Base-by-base conservation (phyloP, 345 rosid genomes). In the Excoecaria cochinchinensis region DNA sequence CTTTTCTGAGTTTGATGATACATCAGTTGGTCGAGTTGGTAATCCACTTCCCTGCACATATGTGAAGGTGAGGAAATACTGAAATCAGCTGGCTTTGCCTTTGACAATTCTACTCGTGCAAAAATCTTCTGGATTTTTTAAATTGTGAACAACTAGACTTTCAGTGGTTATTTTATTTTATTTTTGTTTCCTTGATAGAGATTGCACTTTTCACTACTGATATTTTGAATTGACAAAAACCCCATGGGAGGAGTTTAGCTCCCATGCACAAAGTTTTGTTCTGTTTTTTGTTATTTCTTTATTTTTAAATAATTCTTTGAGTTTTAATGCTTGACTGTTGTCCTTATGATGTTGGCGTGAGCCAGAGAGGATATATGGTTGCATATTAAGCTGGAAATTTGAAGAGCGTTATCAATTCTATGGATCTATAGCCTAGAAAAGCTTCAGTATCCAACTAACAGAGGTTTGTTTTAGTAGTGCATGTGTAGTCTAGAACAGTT, bases 11-110 rank as follows among this genome's bases (percentile, higher is more conserved):
- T 86, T 93, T 77, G 98, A 93, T 79, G 99, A 96, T 86, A 69
- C 89, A 76, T 89, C 99, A 5, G 95, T 93, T 84, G 99, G 98
- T 60, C 95, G 99, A 79, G 99, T 90, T 64, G 99, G 99, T 65
- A 88, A 91, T 84, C 97, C 99, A 57, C 88, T 96, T 77, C 97
- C 99, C 87, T 89, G 95, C 87, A 87, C 99, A 17, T 90, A 83
- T 81, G 73, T 96, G 73, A 96, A 96, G 97, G 99, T 96, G 81
- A 84, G 80, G 42, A n/a, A 22, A 65, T 21, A 9, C 39, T 42
- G 36, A 21, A 57, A 62, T 69, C 53, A 39, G 40, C 24, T 58
- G 46, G 64, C 75, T 79, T 56, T 15, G 8, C 51, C 19, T 48
- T 46, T 38, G 21, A 42, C 51, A 50, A 21, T 44, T 62, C 7